These are phyloP conservation scores for Aspergillus caelatus DNA, from an alignment of 2,329 filamentous ascomycete species.

Conservation along the genomic window DNA sequence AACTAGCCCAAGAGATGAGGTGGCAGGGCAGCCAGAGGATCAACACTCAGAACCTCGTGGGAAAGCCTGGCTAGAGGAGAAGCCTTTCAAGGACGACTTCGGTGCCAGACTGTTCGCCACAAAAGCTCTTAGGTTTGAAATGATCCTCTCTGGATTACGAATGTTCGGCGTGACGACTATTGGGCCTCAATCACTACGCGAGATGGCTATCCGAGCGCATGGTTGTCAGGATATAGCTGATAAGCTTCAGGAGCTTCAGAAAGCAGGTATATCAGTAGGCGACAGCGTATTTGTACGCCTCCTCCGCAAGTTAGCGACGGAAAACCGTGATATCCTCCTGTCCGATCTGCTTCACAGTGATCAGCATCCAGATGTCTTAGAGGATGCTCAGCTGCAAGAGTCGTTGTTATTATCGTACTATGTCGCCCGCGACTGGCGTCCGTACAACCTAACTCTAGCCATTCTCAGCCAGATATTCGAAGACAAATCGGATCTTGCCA, in stretches of 20 bases:
- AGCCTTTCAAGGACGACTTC: constrained; percentile 66
- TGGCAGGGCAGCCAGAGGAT: background rate
- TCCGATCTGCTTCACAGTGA: constrained; percentile 60
- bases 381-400: constrained; percentile 58
- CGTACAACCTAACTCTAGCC: constrained; percentile 59
- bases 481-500: constrained; percentile 34
- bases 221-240: constrained; percentile 58
- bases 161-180: constrained; percentile 72
- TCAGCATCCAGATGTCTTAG: constrained; percentile 66
- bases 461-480: constrained; percentile 50
- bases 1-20: constrained; percentile 2
- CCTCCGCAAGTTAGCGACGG: constrained; percentile 64
- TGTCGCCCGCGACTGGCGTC: constrained; percentile 51
- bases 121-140: constrained; percentile 71
- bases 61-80: constrained; percentile 32
- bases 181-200: constrained; percentile 75
- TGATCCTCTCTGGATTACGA: constrained; percentile 69
- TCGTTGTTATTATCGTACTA: constrained; percentile 57
- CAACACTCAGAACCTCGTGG: background rate
- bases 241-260: constrained; percentile 63
- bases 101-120: constrained; percentile 83
- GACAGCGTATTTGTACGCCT: constrained; percentile 67
- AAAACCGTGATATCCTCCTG: constrained; percentile 57
- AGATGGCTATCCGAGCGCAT: constrained; percentile 70
- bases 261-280: constrained; percentile 64